Percentiles rank a stretch among this genome's conserved stretches.
Conservation (phyloP, 2,329 filamentous ascomycete genomes). For the Metarhizium album region DNA sequence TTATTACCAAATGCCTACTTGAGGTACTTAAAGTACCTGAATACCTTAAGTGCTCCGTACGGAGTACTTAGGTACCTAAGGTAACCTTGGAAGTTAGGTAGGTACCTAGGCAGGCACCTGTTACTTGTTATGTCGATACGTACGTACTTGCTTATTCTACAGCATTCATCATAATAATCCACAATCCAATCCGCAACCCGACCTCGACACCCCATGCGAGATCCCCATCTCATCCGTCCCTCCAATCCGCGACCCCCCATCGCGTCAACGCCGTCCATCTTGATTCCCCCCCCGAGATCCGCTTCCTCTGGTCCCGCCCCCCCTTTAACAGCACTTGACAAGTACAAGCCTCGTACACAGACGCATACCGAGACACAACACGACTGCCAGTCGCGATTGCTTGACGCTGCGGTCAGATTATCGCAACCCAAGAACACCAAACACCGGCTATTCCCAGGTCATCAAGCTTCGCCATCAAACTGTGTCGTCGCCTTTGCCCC, state of each 20-base stretch:
- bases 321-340: background rate
- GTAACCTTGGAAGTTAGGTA: too few species aligned
- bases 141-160: too few species aligned
- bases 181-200: background rate
- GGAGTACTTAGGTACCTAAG: too few species aligned
- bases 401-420: background rate
- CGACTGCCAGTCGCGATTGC: background rate
- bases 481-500: background rate
- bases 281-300: background rate
- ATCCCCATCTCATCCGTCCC: constrained; percentile 5
- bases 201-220: constrained; percentile 1
- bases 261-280: background rate
- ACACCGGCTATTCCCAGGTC: background rate
- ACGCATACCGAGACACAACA: background rate
- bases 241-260: constrained; percentile 3
- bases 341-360: background rate
- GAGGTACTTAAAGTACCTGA: too few species aligned
- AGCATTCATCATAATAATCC: too few species aligned
- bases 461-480: background rate
- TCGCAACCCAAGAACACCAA: background rate
- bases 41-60: too few species aligned
- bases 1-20: too few species aligned
- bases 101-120: too few species aligned
- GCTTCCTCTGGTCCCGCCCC: background rate
- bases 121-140: too few species aligned